These are phyloP conservation scores for Azolla pinnata DNA, from an alignment of 75 land plant genomes.

Conservation along the genomic window DNA sequence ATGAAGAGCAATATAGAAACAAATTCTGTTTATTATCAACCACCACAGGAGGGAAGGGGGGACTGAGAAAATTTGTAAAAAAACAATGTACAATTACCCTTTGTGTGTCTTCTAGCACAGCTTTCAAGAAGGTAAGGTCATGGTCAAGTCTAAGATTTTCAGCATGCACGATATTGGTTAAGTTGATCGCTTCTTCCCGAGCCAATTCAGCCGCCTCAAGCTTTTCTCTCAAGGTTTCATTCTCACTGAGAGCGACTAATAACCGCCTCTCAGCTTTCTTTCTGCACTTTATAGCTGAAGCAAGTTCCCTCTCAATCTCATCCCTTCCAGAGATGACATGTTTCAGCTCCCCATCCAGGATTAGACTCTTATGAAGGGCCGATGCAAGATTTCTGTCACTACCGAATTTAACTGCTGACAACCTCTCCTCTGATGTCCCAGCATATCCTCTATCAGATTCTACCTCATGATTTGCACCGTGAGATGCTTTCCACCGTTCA, in stretches of 20 bases:
- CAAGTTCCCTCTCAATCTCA: conserved; percentile 46
- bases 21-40: background rate
- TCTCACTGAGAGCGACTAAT: conserved; percentile 48
- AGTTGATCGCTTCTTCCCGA: conserved; percentile 78
- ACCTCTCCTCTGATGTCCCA: conserved; percentile 11
- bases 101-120: conserved; percentile 90
- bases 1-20: background rate
- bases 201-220: conserved; percentile 52
- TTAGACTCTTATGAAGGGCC: conserved; percentile 43
- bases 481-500: no score
- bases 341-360: conserved; percentile 44
- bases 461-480: background rate
- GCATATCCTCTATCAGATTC: background rate
- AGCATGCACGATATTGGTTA: conserved; percentile 83
- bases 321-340: conserved; percentile 45
- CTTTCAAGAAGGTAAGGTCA: conserved; percentile 91
- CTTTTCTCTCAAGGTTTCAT: conserved; percentile 55
- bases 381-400: conserved; percentile 56
- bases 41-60: background rate
- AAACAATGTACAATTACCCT: conserved; percentile 39
- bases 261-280: conserved; percentile 53
- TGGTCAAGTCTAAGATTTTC: conserved; percentile 91
- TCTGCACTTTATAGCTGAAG: conserved; percentile 35
- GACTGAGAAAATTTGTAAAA: background rate
- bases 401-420: conserved; percentile 30